phyloP scores from a whole-genome alignment of 169 alveolate genomes.

The Eimeria mitis region DNA sequence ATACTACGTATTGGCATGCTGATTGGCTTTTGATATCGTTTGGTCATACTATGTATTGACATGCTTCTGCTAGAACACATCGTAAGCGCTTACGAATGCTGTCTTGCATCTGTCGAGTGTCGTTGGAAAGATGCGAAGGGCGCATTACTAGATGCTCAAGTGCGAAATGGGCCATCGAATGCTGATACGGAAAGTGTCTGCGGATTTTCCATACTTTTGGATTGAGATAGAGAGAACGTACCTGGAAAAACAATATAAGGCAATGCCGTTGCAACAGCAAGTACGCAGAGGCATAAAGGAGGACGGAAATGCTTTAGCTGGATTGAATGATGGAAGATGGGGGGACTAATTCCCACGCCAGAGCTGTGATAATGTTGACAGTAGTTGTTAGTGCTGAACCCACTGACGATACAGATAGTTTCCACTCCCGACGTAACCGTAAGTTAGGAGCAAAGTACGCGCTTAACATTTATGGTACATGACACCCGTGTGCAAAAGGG shows the following conservation, averaged over 20 bases:
- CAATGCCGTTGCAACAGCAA: neutral
- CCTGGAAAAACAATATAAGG: neutral
- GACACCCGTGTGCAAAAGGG: neutral
- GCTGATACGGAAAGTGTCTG: neutral
- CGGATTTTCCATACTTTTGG: neutral
- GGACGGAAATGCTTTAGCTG: neutral
- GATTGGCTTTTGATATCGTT: no score
- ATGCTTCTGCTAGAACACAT: neutral
- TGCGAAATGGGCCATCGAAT: neutral
- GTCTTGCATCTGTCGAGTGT: neutral
- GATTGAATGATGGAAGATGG: neutral
- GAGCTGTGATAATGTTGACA: no score
- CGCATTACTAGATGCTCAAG: neutral
- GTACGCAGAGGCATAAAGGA: neutral
- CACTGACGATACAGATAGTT: no score
- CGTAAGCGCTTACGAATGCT: neutral
- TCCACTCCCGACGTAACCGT: no score
- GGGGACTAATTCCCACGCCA: no score
- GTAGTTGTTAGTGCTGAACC: no score
- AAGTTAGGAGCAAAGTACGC: no score
- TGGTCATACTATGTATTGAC: no score
- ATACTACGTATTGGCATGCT: neutral
- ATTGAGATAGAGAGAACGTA: neutral
- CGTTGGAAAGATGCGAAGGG: neutral
- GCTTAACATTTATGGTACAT: no score